Evolutionary conservation across 352 stramenopile species (phyloP).

Genomic region (Pythium phragmiticola): DNA sequence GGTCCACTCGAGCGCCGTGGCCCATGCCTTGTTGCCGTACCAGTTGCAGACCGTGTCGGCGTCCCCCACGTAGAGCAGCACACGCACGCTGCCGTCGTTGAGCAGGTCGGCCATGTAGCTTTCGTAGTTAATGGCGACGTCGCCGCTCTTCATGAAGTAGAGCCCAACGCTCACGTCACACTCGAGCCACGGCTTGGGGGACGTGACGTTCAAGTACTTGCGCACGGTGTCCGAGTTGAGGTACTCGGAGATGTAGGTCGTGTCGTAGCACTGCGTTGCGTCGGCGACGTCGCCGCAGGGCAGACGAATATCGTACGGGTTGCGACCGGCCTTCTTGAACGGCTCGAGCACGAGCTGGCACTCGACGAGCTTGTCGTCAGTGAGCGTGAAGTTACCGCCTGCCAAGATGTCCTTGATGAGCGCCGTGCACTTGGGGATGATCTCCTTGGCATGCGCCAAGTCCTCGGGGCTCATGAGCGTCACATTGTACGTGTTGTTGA

Average conservation of each 20-base stretch:
- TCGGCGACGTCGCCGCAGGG: conserved; percentile 16
- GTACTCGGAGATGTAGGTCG: conserved; percentile 48
- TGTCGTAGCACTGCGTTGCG: background rate
- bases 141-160: background rate
- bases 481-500: conserved; percentile 62
- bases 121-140: background rate
- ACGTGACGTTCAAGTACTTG: background rate
- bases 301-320: conserved; percentile 72
- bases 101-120: conserved; percentile 43
- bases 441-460: conserved; percentile 26
- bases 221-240: background rate
- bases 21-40: conserved; percentile 91
- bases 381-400: conserved; percentile 7
- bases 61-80: conserved; percentile 50
- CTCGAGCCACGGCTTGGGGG: background rate
- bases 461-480: conserved; percentile 35
- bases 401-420: background rate
- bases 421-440: background rate
- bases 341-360: conserved; percentile 30
- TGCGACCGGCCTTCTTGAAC: conserved; percentile 35
- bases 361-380: conserved; percentile 8
- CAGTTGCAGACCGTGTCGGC: conserved; percentile 95
- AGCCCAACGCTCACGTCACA: background rate
- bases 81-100: conserved; percentile 26
- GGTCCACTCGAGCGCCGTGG: conserved; percentile 81